Percentiles rank a stretch among this genome's conserved stretches.
Evolutionary conservation across 2,329 filamentous ascomycete species (phyloP).

Genomic region (Talaromyces sp.): DNA sequence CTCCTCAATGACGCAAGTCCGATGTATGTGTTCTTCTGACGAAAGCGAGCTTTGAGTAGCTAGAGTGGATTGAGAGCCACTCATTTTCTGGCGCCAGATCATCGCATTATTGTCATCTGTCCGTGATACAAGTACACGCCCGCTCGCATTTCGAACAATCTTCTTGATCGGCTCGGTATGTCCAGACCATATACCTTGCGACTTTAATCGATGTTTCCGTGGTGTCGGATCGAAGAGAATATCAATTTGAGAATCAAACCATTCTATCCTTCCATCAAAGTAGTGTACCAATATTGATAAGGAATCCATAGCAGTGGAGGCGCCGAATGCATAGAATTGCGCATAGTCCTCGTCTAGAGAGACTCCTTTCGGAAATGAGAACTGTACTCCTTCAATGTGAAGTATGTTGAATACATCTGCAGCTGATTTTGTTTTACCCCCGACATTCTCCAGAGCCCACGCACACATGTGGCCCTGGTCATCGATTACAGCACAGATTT

Average conservation of each 20-base stretch:
- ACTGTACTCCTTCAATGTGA: slow-evolving; percentile 62
- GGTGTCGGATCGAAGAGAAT: slow-evolving; percentile 72
- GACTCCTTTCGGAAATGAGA: slow-evolving; percentile 35
- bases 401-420: slow-evolving; percentile 80
- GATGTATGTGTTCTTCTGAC: slow-evolving; percentile 68
- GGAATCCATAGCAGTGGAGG: slow-evolving; percentile 56
- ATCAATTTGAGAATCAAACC: slow-evolving; percentile 74
- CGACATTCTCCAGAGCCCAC: slow-evolving; percentile 87
- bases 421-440: slow-evolving; percentile 62
- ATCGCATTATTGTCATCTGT: slow-evolving; percentile 75
- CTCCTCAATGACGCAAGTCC: slow-evolving; percentile 72
- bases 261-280: slow-evolving; percentile 79
- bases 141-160: slow-evolving; percentile 79
- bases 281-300: slow-evolving; percentile 75
- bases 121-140: slow-evolving; percentile 74
- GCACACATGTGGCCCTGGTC: slow-evolving; percentile 82
- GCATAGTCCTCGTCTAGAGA: slow-evolving; percentile 53
- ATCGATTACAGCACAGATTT: slow-evolving; percentile 83
- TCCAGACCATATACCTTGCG: slow-evolving; percentile 73
- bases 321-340: slow-evolving; percentile 71
- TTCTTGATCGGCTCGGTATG: slow-evolving; percentile 79
- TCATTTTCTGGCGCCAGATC: slow-evolving; percentile 70
- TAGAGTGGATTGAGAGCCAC: slow-evolving; percentile 53
- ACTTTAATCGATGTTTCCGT: slow-evolving; percentile 56
- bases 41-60: slow-evolving; percentile 66